Evolutionary conservation across 176 grass and related monocot genomes (phyloP), one percentile per base, ranked within the genome.

Genomic region (sorghum (Sorghum bicolor)): DNA sequence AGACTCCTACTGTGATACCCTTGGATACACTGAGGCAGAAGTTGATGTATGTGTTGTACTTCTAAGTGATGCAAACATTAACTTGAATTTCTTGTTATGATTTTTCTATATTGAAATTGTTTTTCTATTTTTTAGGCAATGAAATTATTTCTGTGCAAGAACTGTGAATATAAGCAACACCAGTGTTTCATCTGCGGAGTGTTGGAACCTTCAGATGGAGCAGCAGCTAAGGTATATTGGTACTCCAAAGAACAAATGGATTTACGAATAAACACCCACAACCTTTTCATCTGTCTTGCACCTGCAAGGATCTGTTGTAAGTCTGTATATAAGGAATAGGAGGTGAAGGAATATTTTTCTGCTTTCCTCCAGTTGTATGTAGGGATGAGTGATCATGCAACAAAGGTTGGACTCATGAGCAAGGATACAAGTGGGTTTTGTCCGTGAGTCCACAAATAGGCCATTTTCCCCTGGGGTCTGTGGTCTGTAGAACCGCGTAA

Each of bases 181-280:
- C 96, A 98, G 41, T 98, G 96, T 73, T 98, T 95, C 91, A 86
- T 86, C 19, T 98, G 96, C 77, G 96, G 93, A 74, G 83, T 74
- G 67, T 74, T 98, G 55, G 93, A 90, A 25, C 80, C 93, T 77
- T 98, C 96, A 50, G 89, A 93, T 77, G 91, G 82, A 89, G 69
- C 64, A 77, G 65, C 63, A 80, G 91, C 91, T 58, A 88, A 95
- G 96, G 96, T 98, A 92, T 76, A 43, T 55, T 87, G 40, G 15
- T 67, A 68, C 67, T 83, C 30, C 26, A 24, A 80, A 34, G 9
- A 62, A 68, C 9, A 32, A 10, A 14, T 5, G 10, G 5, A 25
- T 71, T 55, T 25, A 8, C 32, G 5, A 30, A 67, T 67, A 80
- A 48, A 65, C 19, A 50, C 41, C 30, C 40, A 67, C 47, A 19